Evolutionary conservation across 495 filamentous ascomycete species (phyloP).

Genomic region (Neurospora sp.): DNA sequence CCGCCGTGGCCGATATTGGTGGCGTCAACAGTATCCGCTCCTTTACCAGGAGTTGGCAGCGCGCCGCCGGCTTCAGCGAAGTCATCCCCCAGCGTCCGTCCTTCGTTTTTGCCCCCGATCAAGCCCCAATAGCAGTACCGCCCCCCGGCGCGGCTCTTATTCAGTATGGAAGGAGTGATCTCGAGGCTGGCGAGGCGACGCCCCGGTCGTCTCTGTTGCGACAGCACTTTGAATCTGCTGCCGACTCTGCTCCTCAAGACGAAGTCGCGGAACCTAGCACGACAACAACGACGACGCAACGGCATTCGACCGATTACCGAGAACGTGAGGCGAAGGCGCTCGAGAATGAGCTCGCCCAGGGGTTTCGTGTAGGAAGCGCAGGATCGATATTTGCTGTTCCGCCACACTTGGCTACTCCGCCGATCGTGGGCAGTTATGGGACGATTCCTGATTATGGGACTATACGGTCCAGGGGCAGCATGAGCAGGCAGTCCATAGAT

Average conservation of each 20-base stretch:
- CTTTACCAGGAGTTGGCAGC: conserved; percentile 88
- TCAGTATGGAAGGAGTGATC: conserved; percentile 23
- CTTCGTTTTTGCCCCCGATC: conserved; percentile 49
- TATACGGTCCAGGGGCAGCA: conserved; percentile 45
- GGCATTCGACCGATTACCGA: conserved; percentile 21
- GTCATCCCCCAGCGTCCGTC: conserved; percentile 66
- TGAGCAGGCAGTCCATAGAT: conserved; percentile 57
- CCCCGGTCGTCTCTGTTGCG: conserved; percentile 29
- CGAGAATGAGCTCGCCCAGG: conserved; percentile 24
- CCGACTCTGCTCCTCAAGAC: conserved; percentile 11
- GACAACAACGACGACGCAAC: conserved; percentile 5
- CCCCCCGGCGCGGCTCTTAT: conserved; percentile 10
- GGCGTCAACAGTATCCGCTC: conserved; percentile 91
- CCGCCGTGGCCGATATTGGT: conserved; percentile 64
- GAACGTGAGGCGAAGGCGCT: conserved; percentile 33
- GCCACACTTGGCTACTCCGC: conserved; percentile 53
- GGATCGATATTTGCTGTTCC: conserved; percentile 50
- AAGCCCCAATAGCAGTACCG: conserved; percentile 26
- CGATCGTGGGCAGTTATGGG: conserved; percentile 58
- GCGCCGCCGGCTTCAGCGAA: conserved; percentile 81
- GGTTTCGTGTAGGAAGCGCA: conserved; percentile 24
- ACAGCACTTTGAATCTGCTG: conserved; percentile 28
- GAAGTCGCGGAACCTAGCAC: conserved; percentile 13
- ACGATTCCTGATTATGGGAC: conserved; percentile 62
- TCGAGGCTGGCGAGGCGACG: conserved; percentile 24